Base-by-base conservation (phyloP, 1,284 basidiomycete species). In the Naganishia albida region DNA sequence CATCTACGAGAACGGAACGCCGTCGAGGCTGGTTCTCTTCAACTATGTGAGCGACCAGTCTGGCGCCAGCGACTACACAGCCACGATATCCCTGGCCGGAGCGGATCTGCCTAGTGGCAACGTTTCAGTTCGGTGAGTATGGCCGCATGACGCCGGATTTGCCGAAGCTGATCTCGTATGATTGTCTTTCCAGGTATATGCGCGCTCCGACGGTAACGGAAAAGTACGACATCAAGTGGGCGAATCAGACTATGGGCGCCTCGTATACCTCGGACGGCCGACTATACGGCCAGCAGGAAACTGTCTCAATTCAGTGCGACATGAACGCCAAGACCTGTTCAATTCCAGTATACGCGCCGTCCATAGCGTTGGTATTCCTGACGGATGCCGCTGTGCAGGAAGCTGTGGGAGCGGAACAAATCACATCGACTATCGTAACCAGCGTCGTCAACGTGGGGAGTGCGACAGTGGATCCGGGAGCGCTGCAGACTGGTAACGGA, bases 141-240 rank as follows among this genome's bases (percentile, higher is more conserved):
- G 39, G 18, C 23, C 40, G 40, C 30, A 15, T 46, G 38, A 10
- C 30, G 64, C 20, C 4, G 18, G 20, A 42, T 34, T n/a, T 44
- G 64, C 15, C n/a, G n/a, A 23, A 44, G 39, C 4, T 26, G n/a
- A 42, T 39, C 65, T 38, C 53, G 26, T 39, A 68, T 62, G 13
- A 20, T 49, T 13, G 26, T n/a, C 26, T 62, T 44, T 70, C n/a
- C 30, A 68, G 81, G 52, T 83, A 83, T 69, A 70, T 83, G 53
- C 57, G 73, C 18, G 80, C 82, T 4, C 54, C 71, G 0, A 73
- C 81, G 0, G 85, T 89, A 2, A 79, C 83, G 3, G 83, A 85
- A 68, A 88, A 88, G 72, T 81, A 81, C 68, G 87, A 88, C 74
- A 85, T 89, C 70, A 88, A 86, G 0, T 91, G 89, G 88, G 81